Percentiles rank a stretch among this genome's conserved stretches.
These are phyloP conservation scores for Spiraea crenata DNA, from an alignment of 331 rosid genomes.

Conservation along the genomic window DNA sequence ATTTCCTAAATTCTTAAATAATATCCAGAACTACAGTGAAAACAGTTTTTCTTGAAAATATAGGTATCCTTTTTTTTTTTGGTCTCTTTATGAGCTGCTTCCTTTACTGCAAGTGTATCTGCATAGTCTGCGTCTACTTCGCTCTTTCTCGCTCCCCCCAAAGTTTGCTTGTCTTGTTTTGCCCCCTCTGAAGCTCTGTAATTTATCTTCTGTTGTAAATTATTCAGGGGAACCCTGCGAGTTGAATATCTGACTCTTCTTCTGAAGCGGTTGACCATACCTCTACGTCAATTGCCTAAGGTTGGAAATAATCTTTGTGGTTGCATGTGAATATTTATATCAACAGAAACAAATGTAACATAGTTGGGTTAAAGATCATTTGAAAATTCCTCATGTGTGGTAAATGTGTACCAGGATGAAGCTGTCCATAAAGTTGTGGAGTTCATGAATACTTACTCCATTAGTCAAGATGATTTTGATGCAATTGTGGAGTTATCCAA, in stretches of 20 bases:
- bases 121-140: background rate
- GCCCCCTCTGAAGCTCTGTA: conserved; percentile 2
- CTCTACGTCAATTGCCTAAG: conserved; percentile 66
- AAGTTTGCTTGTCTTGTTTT: background rate
- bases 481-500: conserved; percentile 82
- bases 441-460: conserved; percentile 82
- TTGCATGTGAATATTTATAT: background rate
- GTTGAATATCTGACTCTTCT: conserved; percentile 71
- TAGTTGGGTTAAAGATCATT: conserved; percentile 8
- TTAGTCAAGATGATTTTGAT: conserved; percentile 81
- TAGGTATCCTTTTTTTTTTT: background rate
- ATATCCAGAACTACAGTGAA: background rate
- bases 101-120: background rate
- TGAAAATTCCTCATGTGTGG: conserved; percentile 20
- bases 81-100: background rate
- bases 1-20: background rate
- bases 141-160: conserved; percentile 12
- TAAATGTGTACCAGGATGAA: conserved; percentile 61
- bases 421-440: conserved; percentile 81
- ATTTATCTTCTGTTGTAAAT: conserved; percentile 23
- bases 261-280: conserved; percentile 64
- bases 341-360: background rate
- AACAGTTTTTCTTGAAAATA: background rate
- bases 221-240: conserved; percentile 68
- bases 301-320: conserved; percentile 39